A percentile compares a stretch with the other conserved stretches of the same genome.
These are phyloP conservation scores for Centrapalus pauciflorus DNA, from an alignment of 129 eudicot genomes.

Conservation along the genomic window DNA sequence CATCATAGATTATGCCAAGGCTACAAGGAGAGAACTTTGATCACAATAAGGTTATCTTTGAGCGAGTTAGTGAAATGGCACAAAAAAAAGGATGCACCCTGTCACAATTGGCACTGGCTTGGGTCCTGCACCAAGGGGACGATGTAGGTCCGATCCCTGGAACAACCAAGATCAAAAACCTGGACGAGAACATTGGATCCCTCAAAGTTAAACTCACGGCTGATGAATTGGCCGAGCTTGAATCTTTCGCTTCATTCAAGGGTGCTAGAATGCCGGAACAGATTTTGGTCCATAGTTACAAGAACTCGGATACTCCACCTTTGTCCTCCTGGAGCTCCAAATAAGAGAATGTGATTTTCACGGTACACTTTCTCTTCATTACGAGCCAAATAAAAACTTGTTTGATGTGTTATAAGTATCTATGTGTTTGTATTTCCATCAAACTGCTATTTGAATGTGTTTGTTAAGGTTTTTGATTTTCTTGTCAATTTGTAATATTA, in stretches of 20 bases:
- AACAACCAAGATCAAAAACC: conserved; percentile 39
- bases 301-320: conserved; percentile 22
- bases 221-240: conserved; percentile 43
- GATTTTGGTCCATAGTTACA: conserved; percentile 12
- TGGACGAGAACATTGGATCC: conserved; percentile 42
- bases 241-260: conserved; percentile 28
- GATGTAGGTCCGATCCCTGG: conserved; percentile 50
- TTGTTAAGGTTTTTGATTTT: no score
- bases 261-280: conserved; percentile 33
- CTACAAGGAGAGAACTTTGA: conserved; percentile 42
- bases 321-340: conserved; percentile 20
- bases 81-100: conserved; percentile 36
- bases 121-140: conserved; percentile 62
- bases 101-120: conserved; percentile 54
- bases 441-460: no score
- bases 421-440: no score
- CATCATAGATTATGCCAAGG: conserved; percentile 37
- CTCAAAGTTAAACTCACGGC: conserved; percentile 29
- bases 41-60: conserved; percentile 38
- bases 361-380: no score
- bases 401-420: no score
- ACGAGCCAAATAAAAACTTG: no score
- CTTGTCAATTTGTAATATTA: no score
- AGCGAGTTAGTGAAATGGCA: conserved; percentile 35
- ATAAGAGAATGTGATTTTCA: not conserved